Percentiles rank a stretch among this genome's conserved stretches.
Conservation (phyloP, 352 stramenopile genomes). For the Globisporangium megalacanthum region DNA sequence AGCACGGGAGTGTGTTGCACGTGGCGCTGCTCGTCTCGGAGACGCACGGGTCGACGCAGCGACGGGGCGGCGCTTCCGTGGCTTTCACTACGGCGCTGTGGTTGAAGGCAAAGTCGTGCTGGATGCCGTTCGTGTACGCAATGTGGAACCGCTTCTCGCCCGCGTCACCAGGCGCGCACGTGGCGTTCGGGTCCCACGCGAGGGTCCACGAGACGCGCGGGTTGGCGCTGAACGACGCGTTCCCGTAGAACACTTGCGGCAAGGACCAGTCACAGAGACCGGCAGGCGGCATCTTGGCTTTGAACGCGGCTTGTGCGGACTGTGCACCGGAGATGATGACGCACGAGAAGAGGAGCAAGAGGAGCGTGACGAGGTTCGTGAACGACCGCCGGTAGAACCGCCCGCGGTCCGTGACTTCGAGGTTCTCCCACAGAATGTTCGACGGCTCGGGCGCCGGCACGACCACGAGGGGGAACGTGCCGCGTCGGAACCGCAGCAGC, state of each 20-base stretch:
- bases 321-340: slow-evolving; percentile 75
- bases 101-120: slow-evolving; percentile 42
- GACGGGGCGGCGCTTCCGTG: slow-evolving; percentile 7
- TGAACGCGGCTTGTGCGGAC: slow-evolving; percentile 63
- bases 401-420: slow-evolving; percentile 56
- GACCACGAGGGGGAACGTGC: slow-evolving; percentile 41
- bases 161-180: slow-evolving; percentile 20
- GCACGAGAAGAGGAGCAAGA: slow-evolving; percentile 64
- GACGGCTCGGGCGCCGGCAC: slow-evolving; percentile 61
- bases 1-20: slow-evolving; percentile 67
- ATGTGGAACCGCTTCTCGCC: slow-evolving; percentile 44
- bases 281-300: slow-evolving; percentile 51
- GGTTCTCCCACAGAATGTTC: slow-evolving; percentile 87
- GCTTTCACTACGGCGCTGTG: slow-evolving; percentile 19
- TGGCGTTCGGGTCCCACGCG: slow-evolving; percentile 48
- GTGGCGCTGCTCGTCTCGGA: slow-evolving; percentile 38
- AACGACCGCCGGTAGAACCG: slow-evolving; percentile 60
- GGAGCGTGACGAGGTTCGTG: slow-evolving; percentile 66
- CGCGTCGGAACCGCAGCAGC: slow-evolving; percentile 51
- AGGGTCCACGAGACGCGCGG: slow-evolving; percentile 35
- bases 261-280: slow-evolving; percentile 54
- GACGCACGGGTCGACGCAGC: slow-evolving; percentile 57
- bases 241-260: slow-evolving; percentile 58
- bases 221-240: slow-evolving; percentile 32
- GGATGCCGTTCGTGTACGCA: slow-evolving; percentile 56